phyloP scores from a whole-genome alignment of 495 filamentous ascomycete genomes.

The Paragyromitra xinjiangensis region DNA sequence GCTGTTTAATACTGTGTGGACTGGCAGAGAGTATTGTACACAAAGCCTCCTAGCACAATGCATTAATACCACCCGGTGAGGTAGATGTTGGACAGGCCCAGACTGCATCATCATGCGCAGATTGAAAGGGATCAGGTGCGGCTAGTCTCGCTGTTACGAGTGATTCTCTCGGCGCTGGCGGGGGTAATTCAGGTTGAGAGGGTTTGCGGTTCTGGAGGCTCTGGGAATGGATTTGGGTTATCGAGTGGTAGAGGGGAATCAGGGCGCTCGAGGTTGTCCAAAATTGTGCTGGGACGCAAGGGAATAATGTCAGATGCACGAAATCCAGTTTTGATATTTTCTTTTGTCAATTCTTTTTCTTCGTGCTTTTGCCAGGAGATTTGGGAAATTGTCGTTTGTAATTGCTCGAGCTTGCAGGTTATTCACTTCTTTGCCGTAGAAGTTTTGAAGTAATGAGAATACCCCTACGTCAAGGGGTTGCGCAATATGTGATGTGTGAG shows the following conservation, averaged over 20 bases:
- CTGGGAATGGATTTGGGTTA: too few species aligned
- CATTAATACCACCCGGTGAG: not conserved
- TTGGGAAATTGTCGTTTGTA: conserved; percentile 1
- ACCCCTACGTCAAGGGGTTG: not conserved
- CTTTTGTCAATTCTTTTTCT: not conserved
- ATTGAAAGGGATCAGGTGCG: not conserved
- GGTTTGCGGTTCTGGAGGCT: too few species aligned
- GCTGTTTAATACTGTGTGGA: conserved; percentile 2
- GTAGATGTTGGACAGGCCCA: not conserved
- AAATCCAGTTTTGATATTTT: not conserved
- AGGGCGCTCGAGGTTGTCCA: not conserved
- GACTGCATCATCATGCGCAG: not conserved
- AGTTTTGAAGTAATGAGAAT: not conserved
- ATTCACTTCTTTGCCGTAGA: conserved; percentile 4
- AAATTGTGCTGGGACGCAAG: not conserved
- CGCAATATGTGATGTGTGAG: conserved; percentile 1
- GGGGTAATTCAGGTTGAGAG: not conserved
- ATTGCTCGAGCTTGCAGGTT: not conserved
- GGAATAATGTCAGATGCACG: not conserved
- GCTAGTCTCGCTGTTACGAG: not conserved
- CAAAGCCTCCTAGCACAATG: not conserved
- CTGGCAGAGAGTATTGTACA: not conserved
- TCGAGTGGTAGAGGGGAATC: not conserved
- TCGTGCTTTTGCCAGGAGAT: not conserved
- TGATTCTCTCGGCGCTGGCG: not conserved